Conservation (phyloP, 1,284 basidiomycete genomes). For the Microbotryum intermedium region DNA sequence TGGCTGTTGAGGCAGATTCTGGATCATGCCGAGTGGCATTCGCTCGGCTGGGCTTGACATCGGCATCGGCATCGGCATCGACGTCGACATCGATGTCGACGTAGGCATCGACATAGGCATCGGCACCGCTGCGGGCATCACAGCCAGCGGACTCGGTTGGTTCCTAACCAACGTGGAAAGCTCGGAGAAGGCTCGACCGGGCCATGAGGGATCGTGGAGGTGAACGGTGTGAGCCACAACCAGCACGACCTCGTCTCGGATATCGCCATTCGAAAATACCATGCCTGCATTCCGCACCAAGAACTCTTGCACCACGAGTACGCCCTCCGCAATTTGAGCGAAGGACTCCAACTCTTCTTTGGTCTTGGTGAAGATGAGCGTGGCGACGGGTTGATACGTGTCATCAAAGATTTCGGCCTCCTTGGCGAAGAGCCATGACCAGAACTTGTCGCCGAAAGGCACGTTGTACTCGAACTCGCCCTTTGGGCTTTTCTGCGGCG, state of each 20-base stretch:
- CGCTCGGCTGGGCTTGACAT: not conserved
- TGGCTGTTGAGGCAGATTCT: not conserved
- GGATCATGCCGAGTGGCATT: not conserved
- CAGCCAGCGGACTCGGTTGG: not conserved
- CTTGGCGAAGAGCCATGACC: conserved; percentile 33
- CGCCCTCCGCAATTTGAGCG: conserved; percentile 36
- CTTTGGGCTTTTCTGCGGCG: not conserved
- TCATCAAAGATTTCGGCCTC: not conserved
- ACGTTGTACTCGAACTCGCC: conserved; percentile 15
- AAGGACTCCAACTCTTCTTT: conserved; percentile 37
- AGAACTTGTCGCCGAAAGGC: conserved; percentile 39
- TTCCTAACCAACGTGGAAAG: conserved; percentile 1
- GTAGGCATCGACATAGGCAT: not conserved
- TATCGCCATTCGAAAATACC: conserved; percentile 35
- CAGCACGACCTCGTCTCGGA: conserved; percentile 39
- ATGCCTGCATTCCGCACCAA: conserved; percentile 31
- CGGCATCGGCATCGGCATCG: not conserved
- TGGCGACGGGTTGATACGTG: not conserved
- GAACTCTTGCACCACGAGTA: conserved; percentile 41
- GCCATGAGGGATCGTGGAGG: conserved; percentile 4
- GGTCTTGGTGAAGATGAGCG: conserved; percentile 35
- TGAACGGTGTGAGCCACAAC: conserved; percentile 41
- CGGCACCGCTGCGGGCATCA: no score
- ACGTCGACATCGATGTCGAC: no score
- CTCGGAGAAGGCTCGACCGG: conserved; percentile 10